These are phyloP conservation scores for Prototheca wickerhamii DNA, from an alignment of 163 green algal genomes.

Conservation along the genomic window DNA sequence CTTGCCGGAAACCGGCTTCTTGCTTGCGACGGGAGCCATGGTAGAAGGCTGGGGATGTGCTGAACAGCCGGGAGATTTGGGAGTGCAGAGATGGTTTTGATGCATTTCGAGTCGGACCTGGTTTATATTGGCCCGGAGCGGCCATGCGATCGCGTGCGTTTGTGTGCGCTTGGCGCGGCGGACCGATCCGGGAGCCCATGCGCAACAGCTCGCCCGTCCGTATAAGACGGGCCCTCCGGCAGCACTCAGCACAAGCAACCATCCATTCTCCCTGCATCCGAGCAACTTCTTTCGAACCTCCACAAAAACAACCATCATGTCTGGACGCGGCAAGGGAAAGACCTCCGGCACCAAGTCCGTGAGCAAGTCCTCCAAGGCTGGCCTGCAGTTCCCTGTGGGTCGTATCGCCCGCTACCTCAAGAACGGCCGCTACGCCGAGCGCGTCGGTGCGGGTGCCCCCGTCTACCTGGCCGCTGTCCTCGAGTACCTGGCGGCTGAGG, in stretches of 20 bases:
- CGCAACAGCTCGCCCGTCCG: not conserved
- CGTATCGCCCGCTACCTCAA: slow-evolving; percentile 92
- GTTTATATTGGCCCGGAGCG: no score
- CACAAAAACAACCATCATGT: slow-evolving; percentile 30
- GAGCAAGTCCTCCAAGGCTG: slow-evolving; percentile 79
- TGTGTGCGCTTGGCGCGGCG: no score
- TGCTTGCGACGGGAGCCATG: slow-evolving; percentile 2
- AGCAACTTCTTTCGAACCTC: not conserved
- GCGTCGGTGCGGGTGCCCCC: slow-evolving; percentile 54
- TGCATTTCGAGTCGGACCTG: not conserved
- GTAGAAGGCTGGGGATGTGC: not conserved
- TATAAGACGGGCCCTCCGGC: not conserved
- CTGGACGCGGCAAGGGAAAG: slow-evolving; percentile 54
- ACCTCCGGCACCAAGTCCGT: slow-evolving; percentile 73
- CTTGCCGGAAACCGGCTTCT: not conserved
- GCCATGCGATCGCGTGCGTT: no score
- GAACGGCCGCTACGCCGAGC: slow-evolving; percentile 58
- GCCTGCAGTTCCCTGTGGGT: slow-evolving; percentile 95
- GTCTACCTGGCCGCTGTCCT: not conserved
- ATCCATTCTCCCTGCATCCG: not conserved
- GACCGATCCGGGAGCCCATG: no score
- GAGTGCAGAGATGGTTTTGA: not conserved
- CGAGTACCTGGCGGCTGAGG: slow-evolving; percentile 46
- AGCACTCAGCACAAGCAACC: not conserved
- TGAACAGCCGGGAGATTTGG: not conserved